Evolutionary conservation across 2,329 filamentous ascomycete species (phyloP).

Genomic region (Penicillium thymicola): DNA sequence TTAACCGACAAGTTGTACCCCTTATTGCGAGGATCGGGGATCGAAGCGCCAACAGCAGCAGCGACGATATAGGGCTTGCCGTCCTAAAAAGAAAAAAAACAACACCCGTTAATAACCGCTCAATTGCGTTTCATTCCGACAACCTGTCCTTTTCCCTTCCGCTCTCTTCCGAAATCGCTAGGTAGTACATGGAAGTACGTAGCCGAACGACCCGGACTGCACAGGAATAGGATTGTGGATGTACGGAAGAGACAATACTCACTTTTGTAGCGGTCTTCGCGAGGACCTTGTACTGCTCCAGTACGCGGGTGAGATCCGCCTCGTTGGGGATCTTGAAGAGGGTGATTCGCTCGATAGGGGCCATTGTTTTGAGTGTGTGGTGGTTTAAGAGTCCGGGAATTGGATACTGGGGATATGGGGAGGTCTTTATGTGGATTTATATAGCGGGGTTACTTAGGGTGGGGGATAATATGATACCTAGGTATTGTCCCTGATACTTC

Average conservation of each 20-base stretch:
- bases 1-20: constrained; percentile 64
- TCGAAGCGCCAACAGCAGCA: constrained; percentile 53
- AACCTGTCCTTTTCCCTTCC: not conserved
- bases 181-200: not conserved
- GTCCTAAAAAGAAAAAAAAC: constrained; percentile 47
- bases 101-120: not conserved
- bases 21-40: constrained; percentile 59
- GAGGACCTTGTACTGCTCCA: constrained; percentile 46
- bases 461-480: not conserved
- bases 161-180: not conserved
- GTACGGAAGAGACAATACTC: not conserved
- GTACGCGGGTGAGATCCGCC: constrained; percentile 42
- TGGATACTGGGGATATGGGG: not conserved
- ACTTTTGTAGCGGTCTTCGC: constrained; percentile 47
- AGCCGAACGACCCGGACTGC: not conserved
- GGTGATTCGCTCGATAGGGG: constrained; percentile 50
- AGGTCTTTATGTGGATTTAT: not conserved
- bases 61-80: constrained; percentile 68
- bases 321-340: constrained; percentile 53
- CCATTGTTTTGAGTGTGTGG: constrained; percentile 26
- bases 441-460: not conserved
- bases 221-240: not conserved
- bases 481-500: not conserved
- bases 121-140: not conserved
- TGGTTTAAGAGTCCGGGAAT: not conserved